phyloP scores from a whole-genome alignment of 768 basidiomycete genomes.

The Leccinellum luteum region DNA sequence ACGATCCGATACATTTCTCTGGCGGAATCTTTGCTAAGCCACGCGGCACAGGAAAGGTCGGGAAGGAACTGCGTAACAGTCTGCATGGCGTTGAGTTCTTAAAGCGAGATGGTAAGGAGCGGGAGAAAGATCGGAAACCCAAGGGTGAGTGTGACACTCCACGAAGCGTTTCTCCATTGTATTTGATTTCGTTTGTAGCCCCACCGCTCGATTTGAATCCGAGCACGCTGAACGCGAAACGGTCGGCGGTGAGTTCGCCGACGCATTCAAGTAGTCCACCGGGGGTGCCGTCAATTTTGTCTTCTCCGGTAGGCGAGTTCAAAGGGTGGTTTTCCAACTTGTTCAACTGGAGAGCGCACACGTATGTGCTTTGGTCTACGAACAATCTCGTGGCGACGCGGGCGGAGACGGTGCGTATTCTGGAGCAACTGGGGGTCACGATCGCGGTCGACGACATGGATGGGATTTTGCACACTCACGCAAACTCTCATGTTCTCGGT shows the following conservation, averaged over 20 bases:
- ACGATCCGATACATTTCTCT: constrained; percentile 19
- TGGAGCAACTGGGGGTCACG: constrained; percentile 61
- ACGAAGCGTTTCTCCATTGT: background rate
- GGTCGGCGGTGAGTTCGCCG: constrained; percentile 51
- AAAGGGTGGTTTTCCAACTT: constrained; percentile 95
- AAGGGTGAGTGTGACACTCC: constrained; percentile 43
- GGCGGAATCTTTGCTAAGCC: constrained; percentile 34
- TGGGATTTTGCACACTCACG: constrained; percentile 27
- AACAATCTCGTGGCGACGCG: constrained; percentile 61
- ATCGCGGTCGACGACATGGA: constrained; percentile 55
- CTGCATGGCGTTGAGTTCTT: constrained; percentile 31
- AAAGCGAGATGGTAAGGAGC: constrained; percentile 37
- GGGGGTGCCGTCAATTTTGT: constrained; percentile 41
- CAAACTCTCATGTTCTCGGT: background rate
- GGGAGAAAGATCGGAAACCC: constrained; percentile 50
- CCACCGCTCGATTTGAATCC: constrained; percentile 55
- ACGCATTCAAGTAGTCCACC: constrained; percentile 39
- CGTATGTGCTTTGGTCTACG: constrained; percentile 53
- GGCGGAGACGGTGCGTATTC: constrained; percentile 57
- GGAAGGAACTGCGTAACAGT: constrained; percentile 55
- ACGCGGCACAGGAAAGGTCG: constrained; percentile 31
- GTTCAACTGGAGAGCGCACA: constrained; percentile 84
- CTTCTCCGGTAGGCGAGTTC: constrained; percentile 80
- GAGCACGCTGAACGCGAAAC: constrained; percentile 39
- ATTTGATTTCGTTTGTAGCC: constrained; percentile 36